A percentile compares a stretch with the other conserved stretches of the same genome.
Conservation (phyloP, 495 filamentous ascomycete genomes). For the Astrocystis sublimbata region DNA sequence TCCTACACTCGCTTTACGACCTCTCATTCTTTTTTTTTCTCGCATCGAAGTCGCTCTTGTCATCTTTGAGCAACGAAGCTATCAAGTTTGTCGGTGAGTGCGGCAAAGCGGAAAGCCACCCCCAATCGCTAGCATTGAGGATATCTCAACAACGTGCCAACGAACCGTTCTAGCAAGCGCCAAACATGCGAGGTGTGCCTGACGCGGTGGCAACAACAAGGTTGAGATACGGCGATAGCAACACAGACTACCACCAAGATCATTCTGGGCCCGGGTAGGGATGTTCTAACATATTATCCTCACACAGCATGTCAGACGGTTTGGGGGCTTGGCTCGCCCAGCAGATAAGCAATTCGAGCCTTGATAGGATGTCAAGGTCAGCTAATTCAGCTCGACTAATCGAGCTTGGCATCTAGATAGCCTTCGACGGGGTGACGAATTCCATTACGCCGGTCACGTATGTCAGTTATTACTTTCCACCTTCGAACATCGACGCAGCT, state of each 20-base stretch:
- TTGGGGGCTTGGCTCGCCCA: neutral
- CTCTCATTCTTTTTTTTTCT: neutral
- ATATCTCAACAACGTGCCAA: neutral
- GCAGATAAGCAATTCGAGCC: neutral
- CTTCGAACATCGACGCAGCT: neutral
- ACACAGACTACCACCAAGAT: neutral
- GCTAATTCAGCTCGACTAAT: neutral
- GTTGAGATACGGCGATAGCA: neutral
- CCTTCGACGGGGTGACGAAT: neutral
- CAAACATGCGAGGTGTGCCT: neutral
- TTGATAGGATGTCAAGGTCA: neutral
- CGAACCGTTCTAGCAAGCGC: neutral
- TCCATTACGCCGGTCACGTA: neutral
- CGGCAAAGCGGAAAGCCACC: slow-evolving; percentile 3
- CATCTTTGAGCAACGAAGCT: neutral
- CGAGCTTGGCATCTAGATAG: neutral
- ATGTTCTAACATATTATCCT: neutral
- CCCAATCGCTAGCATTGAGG: neutral
- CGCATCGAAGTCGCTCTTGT: neutral
- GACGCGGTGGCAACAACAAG: neutral
- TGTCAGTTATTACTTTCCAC: neutral
- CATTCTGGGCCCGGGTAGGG: neutral
- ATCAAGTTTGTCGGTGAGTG: neutral
- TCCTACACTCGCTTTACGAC: neutral
- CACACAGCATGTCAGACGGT: neutral